Evolutionary conservation across 805 yeast species (phyloP), one percentile per base, ranked within the genome.

Genomic region (Yamadazyma akitaensis): DNA sequence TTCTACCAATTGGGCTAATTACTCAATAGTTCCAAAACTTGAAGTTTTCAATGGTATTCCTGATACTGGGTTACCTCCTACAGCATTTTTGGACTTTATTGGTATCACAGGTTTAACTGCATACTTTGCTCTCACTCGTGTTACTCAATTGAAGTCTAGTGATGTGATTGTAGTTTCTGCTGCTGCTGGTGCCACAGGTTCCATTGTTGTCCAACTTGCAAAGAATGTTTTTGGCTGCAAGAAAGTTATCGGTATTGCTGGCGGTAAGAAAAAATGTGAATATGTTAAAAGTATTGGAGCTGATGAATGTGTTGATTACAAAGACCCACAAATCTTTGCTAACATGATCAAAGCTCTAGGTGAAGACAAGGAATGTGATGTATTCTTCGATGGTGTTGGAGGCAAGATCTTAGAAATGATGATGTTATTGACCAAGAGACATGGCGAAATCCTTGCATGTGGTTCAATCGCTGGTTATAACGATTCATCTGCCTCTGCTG

Each of bases 221-320:
- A 63, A 63, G 50, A 51, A 60, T 42, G 51, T 62, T 12, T 48
- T 63, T 46, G 60, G 61, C 31, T 57, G 58, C 21, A 49, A 56
- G 34, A 61, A 56, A 43, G 67, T 64, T 24, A 56, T 64, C 51
- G 67, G 68, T 34, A 62, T 64, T 44, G 58, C 69, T 21, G 66
- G 67, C 37, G 64, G 65, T 11, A 57, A 61, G 5, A 82, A 71
- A 30, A 84, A 84, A 60, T 67, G 76, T 47, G 65, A 72, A 49
- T 77, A 60, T 57, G 82, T 83, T 28, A 77, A 79, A 58, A 62
- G 78, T 1, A 58, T 82, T 41, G 82, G 83, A 51, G 77, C 79
- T 7, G 80, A 77, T 52, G 74, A 70, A 37, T 63, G 74, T 46
- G 70, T 80, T 41, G 82, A 82, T 60, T 82, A 83, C 67, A 75